Conservation (phyloP, 257 asterid genomes). For the Solanum appendiculatum region DNA sequence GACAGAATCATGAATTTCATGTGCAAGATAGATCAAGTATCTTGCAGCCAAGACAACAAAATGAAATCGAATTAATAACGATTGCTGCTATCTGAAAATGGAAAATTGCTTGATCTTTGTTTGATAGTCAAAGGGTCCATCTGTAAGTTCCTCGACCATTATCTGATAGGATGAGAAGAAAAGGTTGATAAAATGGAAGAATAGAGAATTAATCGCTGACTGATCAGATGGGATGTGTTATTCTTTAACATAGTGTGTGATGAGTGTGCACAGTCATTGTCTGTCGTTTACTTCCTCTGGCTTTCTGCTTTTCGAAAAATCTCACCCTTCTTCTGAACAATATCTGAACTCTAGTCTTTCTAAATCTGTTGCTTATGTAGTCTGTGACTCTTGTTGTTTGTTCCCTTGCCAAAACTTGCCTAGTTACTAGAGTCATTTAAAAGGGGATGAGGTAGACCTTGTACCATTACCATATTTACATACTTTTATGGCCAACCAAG, state of each 20-base stretch:
- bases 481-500: background rate
- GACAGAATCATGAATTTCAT: background rate
- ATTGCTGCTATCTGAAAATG: background rate
- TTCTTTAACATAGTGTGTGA: background rate
- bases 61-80: background rate
- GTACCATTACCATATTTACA: background rate
- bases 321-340: constrained; percentile 10
- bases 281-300: background rate
- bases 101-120: background rate
- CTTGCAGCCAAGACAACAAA: background rate
- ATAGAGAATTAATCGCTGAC: background rate
- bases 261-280: no score
- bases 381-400: background rate
- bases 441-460: background rate
- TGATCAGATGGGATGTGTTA: background rate
- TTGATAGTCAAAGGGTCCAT: background rate
- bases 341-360: constrained; percentile 9
- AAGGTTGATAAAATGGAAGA: background rate
- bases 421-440: background rate
- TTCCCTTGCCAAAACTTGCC: background rate
- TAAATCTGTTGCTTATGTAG: background rate
- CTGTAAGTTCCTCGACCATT: background rate
- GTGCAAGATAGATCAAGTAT: background rate
- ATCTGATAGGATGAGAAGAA: background rate
- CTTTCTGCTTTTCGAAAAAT: background rate